A percentile compares a stretch with the other conserved stretches of the same genome.
Evolutionary conservation across 2,329 filamentous ascomycete species (phyloP).

Genomic region (Dothistroma septosporum): DNA sequence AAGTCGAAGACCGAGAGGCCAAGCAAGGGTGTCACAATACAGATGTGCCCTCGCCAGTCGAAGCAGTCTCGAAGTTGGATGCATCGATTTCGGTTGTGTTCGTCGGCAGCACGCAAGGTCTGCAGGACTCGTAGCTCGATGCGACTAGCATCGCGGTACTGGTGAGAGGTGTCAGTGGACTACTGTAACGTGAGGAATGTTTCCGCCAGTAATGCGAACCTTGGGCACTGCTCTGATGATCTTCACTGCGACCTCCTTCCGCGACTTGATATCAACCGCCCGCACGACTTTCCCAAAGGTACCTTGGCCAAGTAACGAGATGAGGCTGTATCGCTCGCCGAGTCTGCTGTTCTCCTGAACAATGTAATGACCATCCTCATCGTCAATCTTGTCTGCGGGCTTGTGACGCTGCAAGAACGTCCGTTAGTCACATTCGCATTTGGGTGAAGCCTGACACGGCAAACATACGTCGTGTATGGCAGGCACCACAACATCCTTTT

Average conservation of each 20-base stretch:
- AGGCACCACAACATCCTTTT: constrained; percentile 59
- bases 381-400: constrained; percentile 69
- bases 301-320: constrained; percentile 86
- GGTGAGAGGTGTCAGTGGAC: constrained; percentile 2
- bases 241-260: constrained; percentile 86
- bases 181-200: background rate
- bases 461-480: constrained; percentile 56
- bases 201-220: constrained; percentile 20
- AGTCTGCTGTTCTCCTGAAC: constrained; percentile 81
- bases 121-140: constrained; percentile 92
- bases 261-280: constrained; percentile 73
- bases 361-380: constrained; percentile 96
- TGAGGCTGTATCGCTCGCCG: constrained; percentile 85
- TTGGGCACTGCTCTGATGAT: constrained; percentile 98
- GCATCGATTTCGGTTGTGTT: constrained; percentile 87
- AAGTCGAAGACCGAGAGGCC: constrained; percentile 99
- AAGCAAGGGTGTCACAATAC: constrained; percentile 71
- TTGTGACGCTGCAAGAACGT: constrained; percentile 27
- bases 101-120: constrained; percentile 86
- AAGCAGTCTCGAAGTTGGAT: constrained; percentile 97
- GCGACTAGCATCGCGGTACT: constrained; percentile 86
- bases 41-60: constrained; percentile 95
- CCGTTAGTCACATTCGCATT: constrained; percentile 16
- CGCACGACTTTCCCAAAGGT: constrained; percentile 98
- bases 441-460: background rate